phyloP scores from a whole-genome alignment of 805 yeast species.

The Saccharomycopsis olivae region DNA sequence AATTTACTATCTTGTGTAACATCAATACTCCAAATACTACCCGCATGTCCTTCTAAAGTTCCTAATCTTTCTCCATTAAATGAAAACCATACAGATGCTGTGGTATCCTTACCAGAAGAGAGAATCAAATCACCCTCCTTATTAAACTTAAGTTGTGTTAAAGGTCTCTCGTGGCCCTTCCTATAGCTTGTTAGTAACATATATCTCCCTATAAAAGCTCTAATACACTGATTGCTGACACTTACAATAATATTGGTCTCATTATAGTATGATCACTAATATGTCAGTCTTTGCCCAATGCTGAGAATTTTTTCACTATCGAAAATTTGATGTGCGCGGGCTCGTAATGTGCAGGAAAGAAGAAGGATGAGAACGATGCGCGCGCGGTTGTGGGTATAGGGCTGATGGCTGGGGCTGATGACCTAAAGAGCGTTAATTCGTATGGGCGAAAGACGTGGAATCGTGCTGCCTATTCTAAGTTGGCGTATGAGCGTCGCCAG shows the following conservation, averaged over 20 bases:
- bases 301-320: background rate
- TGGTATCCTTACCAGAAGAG: constrained; percentile 84
- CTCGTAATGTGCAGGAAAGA: too few relatives aligned
- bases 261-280: constrained; percentile 1
- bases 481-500: constrained; percentile 28
- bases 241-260: constrained; percentile 14
- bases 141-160: constrained; percentile 93
- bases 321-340: too few relatives aligned
- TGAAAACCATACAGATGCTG: constrained; percentile 88
- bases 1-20: constrained; percentile 59
- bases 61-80: constrained; percentile 96
- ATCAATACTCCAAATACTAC: constrained; percentile 94
- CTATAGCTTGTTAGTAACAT: background rate
- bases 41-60: constrained; percentile 78
- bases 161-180: constrained; percentile 89
- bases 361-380: too few relatives aligned
- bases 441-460: constrained; percentile 69
- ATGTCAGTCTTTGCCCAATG: background rate
- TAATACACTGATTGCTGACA: background rate
- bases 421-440: constrained; percentile 5
- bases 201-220: background rate
- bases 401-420: background rate
- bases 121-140: constrained; percentile 90
- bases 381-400: too few relatives aligned
- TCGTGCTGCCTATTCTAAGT: constrained; percentile 47